These are phyloP conservation scores for Puya raimondii DNA, from an alignment of 176 grass and related monocot species.

Conservation along the genomic window DNA sequence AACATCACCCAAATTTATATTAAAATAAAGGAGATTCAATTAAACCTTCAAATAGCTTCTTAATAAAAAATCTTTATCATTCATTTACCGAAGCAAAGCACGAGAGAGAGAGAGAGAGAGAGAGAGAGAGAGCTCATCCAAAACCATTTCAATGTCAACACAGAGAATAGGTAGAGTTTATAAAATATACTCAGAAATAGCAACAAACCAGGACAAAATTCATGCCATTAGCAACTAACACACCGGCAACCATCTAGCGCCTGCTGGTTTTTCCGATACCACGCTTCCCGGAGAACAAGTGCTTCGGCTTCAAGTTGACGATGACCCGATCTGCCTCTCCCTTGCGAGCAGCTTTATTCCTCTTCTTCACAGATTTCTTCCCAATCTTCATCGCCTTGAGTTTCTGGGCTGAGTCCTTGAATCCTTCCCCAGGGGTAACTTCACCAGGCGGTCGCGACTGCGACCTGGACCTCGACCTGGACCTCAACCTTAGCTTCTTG, in stretches of 20 bases:
- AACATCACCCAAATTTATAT: too few species aligned
- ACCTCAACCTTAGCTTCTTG: conserved; percentile 44
- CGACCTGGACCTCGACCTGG: conserved; percentile 41
- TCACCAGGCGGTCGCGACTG: conserved; percentile 37
- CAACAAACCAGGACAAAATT: too few species aligned
- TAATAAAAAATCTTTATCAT: too few species aligned
- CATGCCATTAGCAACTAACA: too few species aligned
- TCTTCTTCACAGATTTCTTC: conserved; percentile 31
- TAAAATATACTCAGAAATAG: too few species aligned
- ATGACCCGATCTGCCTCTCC: conserved; percentile 83
- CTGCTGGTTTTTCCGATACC: conserved; percentile 51
- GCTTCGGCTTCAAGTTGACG: conserved; percentile 77
- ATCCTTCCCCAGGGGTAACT: conserved; percentile 56
- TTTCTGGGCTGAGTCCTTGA: conserved; percentile 56
- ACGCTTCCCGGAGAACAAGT: conserved; percentile 79
- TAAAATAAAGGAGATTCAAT: too few species aligned
- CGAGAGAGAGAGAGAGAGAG: too few species aligned
- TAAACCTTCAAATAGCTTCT: too few species aligned
- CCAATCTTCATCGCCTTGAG: conserved; percentile 52
- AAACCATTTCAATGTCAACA: too few species aligned
- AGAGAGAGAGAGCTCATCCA: too few species aligned
- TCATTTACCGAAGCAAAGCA: too few species aligned
- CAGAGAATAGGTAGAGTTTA: too few species aligned
- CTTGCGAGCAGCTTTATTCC: conserved; percentile 67
- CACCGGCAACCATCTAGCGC: conserved; percentile 30